Conservation (phyloP, 169 alveolate genomes). For the Eimeria acervulina region DNA sequence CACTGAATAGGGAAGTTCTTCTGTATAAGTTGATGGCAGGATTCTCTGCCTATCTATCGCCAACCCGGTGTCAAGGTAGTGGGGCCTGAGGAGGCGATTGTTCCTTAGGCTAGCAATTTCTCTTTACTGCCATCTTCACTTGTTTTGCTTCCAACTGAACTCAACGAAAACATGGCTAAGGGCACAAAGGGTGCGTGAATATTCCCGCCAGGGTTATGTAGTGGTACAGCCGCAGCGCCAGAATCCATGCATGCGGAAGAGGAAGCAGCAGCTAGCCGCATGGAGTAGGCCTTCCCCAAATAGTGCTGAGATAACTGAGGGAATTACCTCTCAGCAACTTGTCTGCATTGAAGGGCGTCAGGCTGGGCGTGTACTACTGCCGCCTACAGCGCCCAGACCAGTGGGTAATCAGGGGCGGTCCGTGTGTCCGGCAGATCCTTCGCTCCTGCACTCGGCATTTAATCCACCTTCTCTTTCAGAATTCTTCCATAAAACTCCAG, state of each 20-base stretch:
- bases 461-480: neutral
- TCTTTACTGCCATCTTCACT: neutral
- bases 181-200: neutral
- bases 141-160: neutral
- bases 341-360: neutral
- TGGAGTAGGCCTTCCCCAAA: neutral
- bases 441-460: neutral
- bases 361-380: neutral
- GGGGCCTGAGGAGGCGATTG: neutral
- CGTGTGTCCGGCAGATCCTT: conserved; percentile 11
- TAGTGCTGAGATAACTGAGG: neutral
- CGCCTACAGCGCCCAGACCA: conserved; percentile 55
- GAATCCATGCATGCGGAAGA: neutral
- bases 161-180: neutral
- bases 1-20: neutral
- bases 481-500: neutral
- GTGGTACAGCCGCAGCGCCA: conserved; percentile 6
- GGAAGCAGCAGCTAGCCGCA: neutral
- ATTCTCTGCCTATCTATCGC: neutral
- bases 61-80: neutral
- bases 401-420: conserved; percentile 5
- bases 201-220: neutral
- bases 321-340: neutral
- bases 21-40: neutral
- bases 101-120: neutral